phyloP scores from a whole-genome alignment of 495 filamentous ascomycete species.

The Letharia lupina region DNA sequence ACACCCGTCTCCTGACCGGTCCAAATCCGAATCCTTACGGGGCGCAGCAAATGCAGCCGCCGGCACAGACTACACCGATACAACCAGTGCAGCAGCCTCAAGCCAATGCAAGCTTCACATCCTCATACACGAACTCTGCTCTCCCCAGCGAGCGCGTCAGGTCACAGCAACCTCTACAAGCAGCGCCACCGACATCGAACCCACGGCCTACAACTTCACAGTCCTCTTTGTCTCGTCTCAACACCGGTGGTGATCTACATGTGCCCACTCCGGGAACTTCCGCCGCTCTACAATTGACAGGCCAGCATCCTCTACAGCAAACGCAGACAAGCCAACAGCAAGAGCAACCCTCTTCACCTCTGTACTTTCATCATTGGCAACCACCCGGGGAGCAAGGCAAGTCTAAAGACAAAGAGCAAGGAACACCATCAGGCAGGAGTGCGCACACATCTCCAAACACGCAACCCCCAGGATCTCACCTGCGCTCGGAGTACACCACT shows the following conservation, averaged over 20 bases:
- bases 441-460: constrained; percentile 27
- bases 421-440: constrained; percentile 28
- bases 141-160: constrained; percentile 29
- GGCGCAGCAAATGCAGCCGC: constrained; percentile 26
- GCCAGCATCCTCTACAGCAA: constrained; percentile 40
- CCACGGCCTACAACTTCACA: constrained; percentile 32
- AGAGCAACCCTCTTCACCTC: constrained; percentile 53
- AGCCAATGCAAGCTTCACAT: constrained; percentile 28
- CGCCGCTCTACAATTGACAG: constrained; percentile 27
- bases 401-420: constrained; percentile 31
- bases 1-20: constrained; percentile 28
- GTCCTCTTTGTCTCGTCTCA: constrained; percentile 44
- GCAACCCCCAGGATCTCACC: constrained; percentile 25
- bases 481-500: constrained; percentile 32
- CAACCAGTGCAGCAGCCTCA: constrained; percentile 16
- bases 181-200: constrained; percentile 27
- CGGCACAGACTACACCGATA: constrained; percentile 11
- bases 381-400: constrained; percentile 59
- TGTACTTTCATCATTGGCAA: constrained; percentile 90
- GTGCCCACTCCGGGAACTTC: constrained; percentile 38
- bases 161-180: constrained; percentile 26
- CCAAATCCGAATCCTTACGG: constrained; percentile 35
- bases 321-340: constrained; percentile 46
- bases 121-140: constrained; percentile 28
- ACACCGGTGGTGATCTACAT: constrained; percentile 50